Percentiles rank a stretch among this genome's conserved stretches.
phyloP scores from a whole-genome alignment of 306 rosid species.

The Casuarina cunninghamiana region DNA sequence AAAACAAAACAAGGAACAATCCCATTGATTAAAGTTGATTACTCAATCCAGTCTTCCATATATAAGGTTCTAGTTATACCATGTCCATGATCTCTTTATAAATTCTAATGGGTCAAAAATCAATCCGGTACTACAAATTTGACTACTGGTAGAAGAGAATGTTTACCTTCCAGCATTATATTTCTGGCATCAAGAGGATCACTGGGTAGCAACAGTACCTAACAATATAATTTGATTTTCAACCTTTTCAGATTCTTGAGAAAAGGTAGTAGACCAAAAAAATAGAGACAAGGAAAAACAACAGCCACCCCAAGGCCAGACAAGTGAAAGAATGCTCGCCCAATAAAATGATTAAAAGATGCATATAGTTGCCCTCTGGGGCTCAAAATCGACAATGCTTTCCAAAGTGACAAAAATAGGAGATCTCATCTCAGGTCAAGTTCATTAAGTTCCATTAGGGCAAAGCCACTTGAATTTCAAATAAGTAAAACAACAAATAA shows the following conservation, averaged over 20 bases:
- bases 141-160: conserved; percentile 20
- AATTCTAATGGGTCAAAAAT: background rate
- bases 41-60: conserved; percentile 18
- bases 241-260: conserved; percentile 25
- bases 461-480: conserved; percentile 1
- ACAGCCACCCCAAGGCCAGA: conserved; percentile 4
- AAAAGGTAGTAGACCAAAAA: conserved; percentile 14
- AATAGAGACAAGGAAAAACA: conserved; percentile 10
- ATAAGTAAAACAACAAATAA: conserved; percentile 18
- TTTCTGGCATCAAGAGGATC: conserved; percentile 98
- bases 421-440: conserved; percentile 13
- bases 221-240: conserved; percentile 20
- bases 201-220: conserved; percentile 80
- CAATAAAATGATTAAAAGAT: conserved; percentile 4
- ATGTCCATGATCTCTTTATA: background rate
- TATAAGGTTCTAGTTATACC: conserved; percentile 3
- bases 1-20: conserved; percentile 8
- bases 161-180: conserved; percentile 93
- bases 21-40: conserved; percentile 16
- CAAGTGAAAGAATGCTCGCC: conserved; percentile 16
- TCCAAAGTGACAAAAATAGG: background rate
- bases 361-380: conserved; percentile 5
- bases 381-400: conserved; percentile 8
- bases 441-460: background rate
- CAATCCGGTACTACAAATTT: conserved; percentile 6